Percentiles rank a stretch among this genome's conserved stretches.
phyloP scores from a whole-genome alignment of 805 yeast genomes.

The Candida silvatica region DNA sequence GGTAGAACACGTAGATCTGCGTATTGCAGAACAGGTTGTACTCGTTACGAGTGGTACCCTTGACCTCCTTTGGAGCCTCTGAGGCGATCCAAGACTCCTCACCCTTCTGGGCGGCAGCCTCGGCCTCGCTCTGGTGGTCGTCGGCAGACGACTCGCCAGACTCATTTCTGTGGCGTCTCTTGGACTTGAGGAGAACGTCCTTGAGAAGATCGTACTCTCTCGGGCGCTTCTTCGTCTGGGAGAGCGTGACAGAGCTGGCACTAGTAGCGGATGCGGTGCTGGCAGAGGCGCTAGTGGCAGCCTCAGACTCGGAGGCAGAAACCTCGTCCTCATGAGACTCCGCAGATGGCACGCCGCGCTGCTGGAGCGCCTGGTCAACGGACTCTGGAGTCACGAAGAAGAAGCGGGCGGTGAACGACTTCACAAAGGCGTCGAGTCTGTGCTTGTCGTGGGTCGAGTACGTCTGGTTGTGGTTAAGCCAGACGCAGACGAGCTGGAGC shows the following conservation, averaged over 20 bases:
- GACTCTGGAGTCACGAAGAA: slow-evolving; percentile 49
- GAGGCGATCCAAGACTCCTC: slow-evolving; percentile 16
- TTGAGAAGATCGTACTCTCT: slow-evolving; percentile 50
- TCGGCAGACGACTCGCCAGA: slow-evolving; percentile 1
- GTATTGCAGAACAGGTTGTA: slow-evolving; percentile 85
- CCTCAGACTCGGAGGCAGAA: slow-evolving; percentile 2
- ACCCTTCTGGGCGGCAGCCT: slow-evolving; percentile 22
- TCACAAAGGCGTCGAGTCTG: slow-evolving; percentile 60
- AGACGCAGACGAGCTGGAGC: slow-evolving; percentile 54
- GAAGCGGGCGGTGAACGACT: slow-evolving; percentile 61
- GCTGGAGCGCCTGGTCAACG: slow-evolving; percentile 19
- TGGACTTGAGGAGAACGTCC: slow-evolving; percentile 46
- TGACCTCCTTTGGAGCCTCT: not conserved
- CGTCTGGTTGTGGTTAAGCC: slow-evolving; percentile 57
- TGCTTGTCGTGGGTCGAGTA: slow-evolving; percentile 80
- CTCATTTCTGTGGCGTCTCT: slow-evolving; percentile 6
- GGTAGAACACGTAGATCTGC: slow-evolving; percentile 80
- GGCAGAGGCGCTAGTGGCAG: not conserved
- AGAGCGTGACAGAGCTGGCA: slow-evolving; percentile 13
- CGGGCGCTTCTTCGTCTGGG: slow-evolving; percentile 35
- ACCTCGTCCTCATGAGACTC: slow-evolving; percentile 3
- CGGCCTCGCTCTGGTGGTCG: slow-evolving; percentile 5
- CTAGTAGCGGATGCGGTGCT: not conserved
- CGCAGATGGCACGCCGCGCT: not conserved
- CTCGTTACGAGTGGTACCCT: slow-evolving; percentile 31